Evolutionary conservation across 176 grass and related monocot genomes (phyloP), one percentile per base, ranked within the genome.

Genomic region (Coix lacrymajobi): DNA sequence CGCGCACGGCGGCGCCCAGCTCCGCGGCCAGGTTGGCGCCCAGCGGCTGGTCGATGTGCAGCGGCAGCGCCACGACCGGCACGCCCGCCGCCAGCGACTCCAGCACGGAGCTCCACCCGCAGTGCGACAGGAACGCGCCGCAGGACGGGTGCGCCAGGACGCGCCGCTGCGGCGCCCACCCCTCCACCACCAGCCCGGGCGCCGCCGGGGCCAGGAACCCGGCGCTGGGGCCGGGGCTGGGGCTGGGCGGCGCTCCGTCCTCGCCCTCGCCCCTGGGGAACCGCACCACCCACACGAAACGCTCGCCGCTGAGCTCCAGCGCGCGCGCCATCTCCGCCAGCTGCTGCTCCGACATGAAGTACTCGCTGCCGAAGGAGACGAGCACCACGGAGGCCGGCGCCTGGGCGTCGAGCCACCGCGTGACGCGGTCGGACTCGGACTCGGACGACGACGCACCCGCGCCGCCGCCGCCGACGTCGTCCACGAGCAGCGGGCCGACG

Each of bases 31-130:
- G 52, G 61, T 90, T 94, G 14, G 91, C 89, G 75, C 71, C 86
- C 16, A 86, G 22, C 11, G 91, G 91, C 79, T 97, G 91, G 85
- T 94, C 94, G 38, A 92, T 54, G 66, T 97, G 89, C 89, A 92
- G 77, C 20, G 91, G 91, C 20, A 97, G 87, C 39, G 94, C 94
- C 65, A 92, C 73, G 78, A 94, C 85, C 0, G 94, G 91, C 11
- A 92, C 85, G 2, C 92, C 89, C 37, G 79, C 81, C 12, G 85
- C 38, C 75, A 97, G 75, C 1, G 81, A 84, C 81, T 97, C 94
- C 83, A 92, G 13, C 61, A 94, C 81, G 4, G 94, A 97, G 91
- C 92, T 94, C 94, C 94, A 97, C 22, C 94, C 94, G 69, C 92
- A 97, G 86, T 97, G 94, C 13, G 87, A 92, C 76, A 97, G 38